A percentile compares a stretch with the other conserved stretches of the same genome.
phyloP scores from a whole-genome alignment of 352 stramenopile species.

The Bremia lactucae region DNA sequence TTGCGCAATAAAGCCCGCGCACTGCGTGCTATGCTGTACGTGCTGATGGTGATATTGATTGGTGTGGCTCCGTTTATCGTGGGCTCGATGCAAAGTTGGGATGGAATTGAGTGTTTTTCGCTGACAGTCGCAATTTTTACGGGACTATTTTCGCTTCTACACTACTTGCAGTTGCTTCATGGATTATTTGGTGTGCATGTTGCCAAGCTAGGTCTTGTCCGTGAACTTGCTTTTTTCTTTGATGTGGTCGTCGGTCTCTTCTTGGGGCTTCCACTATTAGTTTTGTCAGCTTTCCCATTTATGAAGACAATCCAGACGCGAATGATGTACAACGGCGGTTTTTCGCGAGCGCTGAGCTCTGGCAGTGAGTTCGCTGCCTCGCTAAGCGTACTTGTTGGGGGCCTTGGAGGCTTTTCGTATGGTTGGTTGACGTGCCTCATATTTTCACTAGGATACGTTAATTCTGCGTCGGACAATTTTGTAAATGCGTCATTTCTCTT shows the following conservation, averaged over 20 bases:
- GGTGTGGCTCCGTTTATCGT: constrained; percentile 44
- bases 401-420: constrained; percentile 61
- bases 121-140: constrained; percentile 60
- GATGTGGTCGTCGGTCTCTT: constrained; percentile 77
- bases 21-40: constrained; percentile 48
- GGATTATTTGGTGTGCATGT: constrained; percentile 51
- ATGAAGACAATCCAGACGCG: constrained; percentile 84
- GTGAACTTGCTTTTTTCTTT: constrained; percentile 80
- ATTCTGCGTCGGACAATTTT: constrained; percentile 57
- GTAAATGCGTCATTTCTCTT: constrained; percentile 80
- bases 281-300: constrained; percentile 77
- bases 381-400: constrained; percentile 63
- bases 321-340: constrained; percentile 88
- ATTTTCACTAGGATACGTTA: constrained; percentile 78
- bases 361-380: constrained; percentile 74
- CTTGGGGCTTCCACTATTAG: constrained; percentile 53
- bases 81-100: constrained; percentile 55
- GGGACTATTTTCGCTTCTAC: constrained; percentile 60
- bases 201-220: constrained; percentile 54
- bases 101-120: constrained; percentile 53
- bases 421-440: constrained; percentile 74
- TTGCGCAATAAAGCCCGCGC: constrained; percentile 54
- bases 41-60: constrained; percentile 57
- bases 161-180: constrained; percentile 70
- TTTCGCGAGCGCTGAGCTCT: constrained; percentile 71